Evolutionary conservation across 179 eudicot genomes (phyloP), one percentile per base, ranked within the genome.

Genomic region (Gypsophila paniculata): DNA sequence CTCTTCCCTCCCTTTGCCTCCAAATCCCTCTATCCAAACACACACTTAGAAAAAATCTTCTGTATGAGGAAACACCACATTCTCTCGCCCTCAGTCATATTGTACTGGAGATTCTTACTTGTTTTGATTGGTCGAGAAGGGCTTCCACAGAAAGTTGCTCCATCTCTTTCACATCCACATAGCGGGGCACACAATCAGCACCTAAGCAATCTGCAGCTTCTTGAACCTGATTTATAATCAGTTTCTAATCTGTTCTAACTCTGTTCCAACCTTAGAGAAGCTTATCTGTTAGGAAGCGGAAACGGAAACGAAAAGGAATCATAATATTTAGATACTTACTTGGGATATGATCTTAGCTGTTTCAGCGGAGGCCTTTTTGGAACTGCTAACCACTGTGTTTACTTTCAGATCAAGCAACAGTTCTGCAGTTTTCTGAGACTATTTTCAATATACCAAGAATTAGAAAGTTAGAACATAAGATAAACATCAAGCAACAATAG

Each of bases 341-440:
- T 75, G 82, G 44, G 94, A 83, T 58, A 94, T 91, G 66, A 81
- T 59, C 42, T 83, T 80, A 55, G 94, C 90, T 39, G 96, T 85
- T 80, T 88, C 94, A 65, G 73, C 69, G 6, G 97, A 86, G 59
- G 92, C 94, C 79, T 77, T 74, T 66, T 82, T 76, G 34, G 85
- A 79, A 78, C 97, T 83, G 79, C 90, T 83, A 71, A 91, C 75
- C 57, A 94, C 67, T 42, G 91, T 77, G 76, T 70, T 83, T 72
- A 94, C 82, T 71, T 84, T 91, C 81, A 88, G 80, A 82, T 94
- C 99, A 78, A 94, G 99, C 75, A 94, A 90, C 68, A 94, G 81
- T 85, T 94, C 99, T 17, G 99, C 99, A 51, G 86, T 91, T 86
- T 94, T 94, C 86, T 91, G 99, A 26, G 97, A 87, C 96, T 93